Percentiles rank a stretch among this genome's conserved stretches.
phyloP scores from a whole-genome alignment of 2,329 filamentous ascomycete genomes.

The Ophiosphaerella narmari region DNA sequence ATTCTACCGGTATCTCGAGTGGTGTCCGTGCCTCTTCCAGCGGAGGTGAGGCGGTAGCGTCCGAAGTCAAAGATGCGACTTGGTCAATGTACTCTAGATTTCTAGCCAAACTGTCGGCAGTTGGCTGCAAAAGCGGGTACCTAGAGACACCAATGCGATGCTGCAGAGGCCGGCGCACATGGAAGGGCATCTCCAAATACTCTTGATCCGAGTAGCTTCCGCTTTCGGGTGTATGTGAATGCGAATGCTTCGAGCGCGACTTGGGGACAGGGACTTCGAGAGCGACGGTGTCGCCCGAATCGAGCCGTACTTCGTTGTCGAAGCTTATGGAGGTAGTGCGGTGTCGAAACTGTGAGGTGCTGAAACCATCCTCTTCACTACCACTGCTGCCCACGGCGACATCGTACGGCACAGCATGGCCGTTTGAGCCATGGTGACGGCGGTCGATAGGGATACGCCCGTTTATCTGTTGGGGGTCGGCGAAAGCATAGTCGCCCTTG shows the following conservation, averaged over 20 bases:
- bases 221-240: conserved; percentile 27
- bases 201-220: conserved; percentile 41
- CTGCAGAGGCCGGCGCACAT: conserved; percentile 25
- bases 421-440: conserved; percentile 21
- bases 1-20: conserved; percentile 39
- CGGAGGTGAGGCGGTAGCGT: conserved; percentile 46
- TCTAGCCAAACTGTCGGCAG: conserved; percentile 37
- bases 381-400: conserved; percentile 31
- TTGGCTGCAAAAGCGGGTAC: conserved; percentile 44
- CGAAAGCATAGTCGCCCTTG: conserved; percentile 20
- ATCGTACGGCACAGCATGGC: conserved; percentile 21
- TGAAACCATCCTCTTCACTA: conserved; percentile 31
- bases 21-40: conserved; percentile 47
- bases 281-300: conserved; percentile 45
- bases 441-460: conserved; percentile 18
- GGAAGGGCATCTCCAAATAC: conserved; percentile 38
- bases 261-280: conserved; percentile 47
- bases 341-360: conserved; percentile 33
- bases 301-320: conserved; percentile 46
- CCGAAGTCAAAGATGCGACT: conserved; percentile 50
- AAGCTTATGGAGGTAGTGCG: conserved; percentile 49
- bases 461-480: conserved; percentile 23
- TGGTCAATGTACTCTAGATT: conserved; percentile 38
- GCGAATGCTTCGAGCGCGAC: conserved; percentile 20
- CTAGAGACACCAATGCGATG: conserved; percentile 31